Base-by-base conservation (phyloP, 1,284 basidiomycete species). In the Kwoniella shivajii region DNA sequence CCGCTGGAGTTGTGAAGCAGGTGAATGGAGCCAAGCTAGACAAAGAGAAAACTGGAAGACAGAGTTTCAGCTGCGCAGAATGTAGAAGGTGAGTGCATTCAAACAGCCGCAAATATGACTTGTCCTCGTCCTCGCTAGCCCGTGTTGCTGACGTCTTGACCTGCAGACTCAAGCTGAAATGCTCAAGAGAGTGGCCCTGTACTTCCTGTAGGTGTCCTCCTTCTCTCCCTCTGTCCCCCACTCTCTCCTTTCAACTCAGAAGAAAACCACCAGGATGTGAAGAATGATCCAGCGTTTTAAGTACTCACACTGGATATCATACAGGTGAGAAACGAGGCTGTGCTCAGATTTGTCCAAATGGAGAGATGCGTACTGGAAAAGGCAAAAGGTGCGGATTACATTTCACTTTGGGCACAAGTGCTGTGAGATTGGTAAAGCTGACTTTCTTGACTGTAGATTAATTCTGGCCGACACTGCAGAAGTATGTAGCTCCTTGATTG, bases 391-490 rank as follows among this genome's bases (percentile, higher is more conserved):
- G 56, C 54, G 72, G 61, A 3, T 22, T 20, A n/a, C 27, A 31
- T 2, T 29, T 20, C 2, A 18, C 18, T n/a, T 3, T 20, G 22
- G 2, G 16, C 1, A 11, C 27, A 14, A 18, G 36, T 9, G 4
- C 27, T n/a, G n/a, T n/a, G n/a, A 45, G 22, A 7, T 36, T 18
- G 27, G 18, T 38, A 31, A 6, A 20, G 38, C 44, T 50, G 38
- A 48, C 20, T 14, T 22, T 48, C 13, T 16, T n/a, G 4, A 4
- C 6, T 7, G 24, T 43, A 74, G 75, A n/a, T 56, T 75, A 10
- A 74, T 78, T 44, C 66, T 77, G 9, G 73, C 73, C 9, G 70
- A 74, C 51, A 73, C 71, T 2, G 72, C 76, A 43, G 73, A 75
- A 41, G 66, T 69, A 36, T 43, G 65, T 46, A 11, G 16, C 34